Conservation (phyloP, 129 eudicot species). For the Gnaphalium uliginosum region DNA sequence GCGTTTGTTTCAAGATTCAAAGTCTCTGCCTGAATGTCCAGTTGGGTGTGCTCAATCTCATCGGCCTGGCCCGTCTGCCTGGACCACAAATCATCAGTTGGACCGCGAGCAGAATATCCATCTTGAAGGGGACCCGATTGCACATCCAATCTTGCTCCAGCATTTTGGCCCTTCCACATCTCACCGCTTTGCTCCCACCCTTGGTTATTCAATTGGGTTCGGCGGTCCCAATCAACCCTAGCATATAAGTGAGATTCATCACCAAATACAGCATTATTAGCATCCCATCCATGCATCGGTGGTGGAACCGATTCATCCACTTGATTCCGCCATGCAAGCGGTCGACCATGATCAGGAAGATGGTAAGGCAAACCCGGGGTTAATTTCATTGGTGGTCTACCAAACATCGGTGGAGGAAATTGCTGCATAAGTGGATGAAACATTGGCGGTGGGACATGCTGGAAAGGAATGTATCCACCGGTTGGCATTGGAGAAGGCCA, state of each 20-base stretch:
- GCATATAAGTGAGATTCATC: slow-evolving; percentile 17
- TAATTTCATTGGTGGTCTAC: slow-evolving; percentile 82
- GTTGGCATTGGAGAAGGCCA: slow-evolving; percentile 84
- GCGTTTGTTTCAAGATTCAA: slow-evolving; percentile 34
- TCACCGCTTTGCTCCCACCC: slow-evolving; percentile 69
- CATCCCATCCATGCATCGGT: slow-evolving; percentile 83
- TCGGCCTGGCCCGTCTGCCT: slow-evolving; percentile 43
- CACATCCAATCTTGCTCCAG: slow-evolving; percentile 42
- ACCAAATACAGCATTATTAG: slow-evolving; percentile 54
- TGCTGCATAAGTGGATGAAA: slow-evolving; percentile 83
- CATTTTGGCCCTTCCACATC: slow-evolving; percentile 68
- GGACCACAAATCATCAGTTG: slow-evolving; percentile 47
- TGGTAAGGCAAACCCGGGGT: slow-evolving; percentile 73
- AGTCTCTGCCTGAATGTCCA: slow-evolving; percentile 38
- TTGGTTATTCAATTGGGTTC: slow-evolving; percentile 45
- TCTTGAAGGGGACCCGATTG: slow-evolving; percentile 50
- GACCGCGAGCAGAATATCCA: slow-evolving; percentile 28
- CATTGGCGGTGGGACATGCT: slow-evolving; percentile 81
- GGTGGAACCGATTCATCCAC: slow-evolving; percentile 64
- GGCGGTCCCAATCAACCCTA: slow-evolving; percentile 54
- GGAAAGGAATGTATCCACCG: slow-evolving; percentile 91
- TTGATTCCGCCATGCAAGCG: slow-evolving; percentile 66
- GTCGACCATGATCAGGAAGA: slow-evolving; percentile 23
- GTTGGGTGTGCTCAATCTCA: slow-evolving; percentile 44
- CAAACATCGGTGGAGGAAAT: slow-evolving; percentile 76